phyloP scores from a whole-genome alignment of 768 basidiomycete genomes.

The Tricholomella constricta region DNA sequence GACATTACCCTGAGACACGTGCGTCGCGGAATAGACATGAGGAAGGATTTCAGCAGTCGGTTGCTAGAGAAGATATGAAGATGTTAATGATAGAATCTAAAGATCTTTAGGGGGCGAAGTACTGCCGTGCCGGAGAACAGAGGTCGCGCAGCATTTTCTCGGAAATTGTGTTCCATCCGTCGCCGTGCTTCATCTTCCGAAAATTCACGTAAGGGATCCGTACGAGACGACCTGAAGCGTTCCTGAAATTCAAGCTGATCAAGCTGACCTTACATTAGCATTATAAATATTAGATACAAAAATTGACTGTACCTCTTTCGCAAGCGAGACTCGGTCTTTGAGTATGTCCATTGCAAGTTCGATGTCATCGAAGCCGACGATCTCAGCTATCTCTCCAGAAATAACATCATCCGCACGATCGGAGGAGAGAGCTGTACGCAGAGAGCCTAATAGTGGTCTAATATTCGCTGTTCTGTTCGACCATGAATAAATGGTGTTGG shows the following conservation, averaged over 20 bases:
- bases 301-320: conserved; percentile 43
- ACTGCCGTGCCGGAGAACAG: conserved; percentile 62
- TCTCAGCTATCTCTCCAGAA: conserved; percentile 74
- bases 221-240: conserved; percentile 3
- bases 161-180: conserved; percentile 63
- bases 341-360: conserved; percentile 77
- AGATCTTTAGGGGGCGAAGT: background rate
- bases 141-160: conserved; percentile 64
- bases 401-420: conserved; percentile 65
- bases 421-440: conserved; percentile 47
- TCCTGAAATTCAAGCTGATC: background rate
- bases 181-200: conserved; percentile 52
- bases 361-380: conserved; percentile 83
- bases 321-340: conserved; percentile 49
- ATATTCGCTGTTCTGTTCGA: conserved; percentile 28
- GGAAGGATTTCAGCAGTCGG: conserved; percentile 68
- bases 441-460: conserved; percentile 28
- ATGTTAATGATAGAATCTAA: background rate
- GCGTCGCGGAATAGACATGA: conserved; percentile 82
- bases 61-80: conserved; percentile 36
- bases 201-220: conserved; percentile 17
- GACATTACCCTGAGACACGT: conserved; percentile 57
- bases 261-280: conserved; percentile 6
- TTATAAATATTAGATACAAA: background rate
- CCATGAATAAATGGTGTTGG: background rate